A percentile compares a stretch with the other conserved stretches of the same genome.
Conservation (phyloP, 495 filamentous ascomycete species). For the Talaromyces liani region DNA sequence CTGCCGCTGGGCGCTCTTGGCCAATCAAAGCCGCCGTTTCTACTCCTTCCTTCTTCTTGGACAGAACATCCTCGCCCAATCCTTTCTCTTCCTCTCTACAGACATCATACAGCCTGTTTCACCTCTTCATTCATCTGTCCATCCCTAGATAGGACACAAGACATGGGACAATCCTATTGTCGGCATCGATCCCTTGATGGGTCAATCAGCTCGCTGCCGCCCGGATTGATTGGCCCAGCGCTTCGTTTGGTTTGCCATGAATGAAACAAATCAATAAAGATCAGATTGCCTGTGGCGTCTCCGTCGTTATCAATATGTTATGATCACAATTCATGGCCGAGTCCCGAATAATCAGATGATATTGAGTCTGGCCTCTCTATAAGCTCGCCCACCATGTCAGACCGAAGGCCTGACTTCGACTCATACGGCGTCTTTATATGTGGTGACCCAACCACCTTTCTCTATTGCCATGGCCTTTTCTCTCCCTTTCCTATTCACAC, state of each 20-base stretch:
- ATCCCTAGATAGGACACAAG: background rate
- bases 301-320: background rate
- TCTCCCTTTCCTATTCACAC: conserved; percentile 3
- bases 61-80: background rate
- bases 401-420: background rate
- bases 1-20: background rate
- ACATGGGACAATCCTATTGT: background rate
- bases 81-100: background rate
- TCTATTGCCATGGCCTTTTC: background rate
- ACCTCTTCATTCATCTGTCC: background rate
- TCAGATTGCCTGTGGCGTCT: background rate
- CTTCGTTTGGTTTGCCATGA: background rate
- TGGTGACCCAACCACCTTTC: background rate
- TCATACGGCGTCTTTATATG: conserved; percentile 1
- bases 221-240: background rate
- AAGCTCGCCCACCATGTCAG: background rate
- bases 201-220: background rate
- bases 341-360: background rate
- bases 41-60: background rate
- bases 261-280: background rate
- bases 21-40: background rate
- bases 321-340: background rate
- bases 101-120: background rate
- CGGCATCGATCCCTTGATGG: background rate
- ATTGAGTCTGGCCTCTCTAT: background rate